A percentile compares a stretch with the other conserved stretches of the same genome.
These are phyloP conservation scores for Escallonia herrerae DNA, from an alignment of 129 eudicot species.

Conservation along the genomic window DNA sequence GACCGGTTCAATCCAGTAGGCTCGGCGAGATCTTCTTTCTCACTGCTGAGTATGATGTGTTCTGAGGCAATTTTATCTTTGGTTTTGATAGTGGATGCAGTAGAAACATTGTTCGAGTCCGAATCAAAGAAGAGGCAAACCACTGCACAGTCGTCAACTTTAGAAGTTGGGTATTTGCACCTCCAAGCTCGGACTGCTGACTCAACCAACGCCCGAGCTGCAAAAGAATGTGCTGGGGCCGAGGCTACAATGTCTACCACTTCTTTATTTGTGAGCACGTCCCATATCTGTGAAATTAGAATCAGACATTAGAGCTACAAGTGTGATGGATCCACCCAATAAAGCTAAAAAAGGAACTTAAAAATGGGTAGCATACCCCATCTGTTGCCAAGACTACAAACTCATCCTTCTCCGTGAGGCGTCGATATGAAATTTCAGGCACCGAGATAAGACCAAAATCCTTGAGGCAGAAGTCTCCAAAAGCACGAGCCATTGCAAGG, in stretches of 20 bases:
- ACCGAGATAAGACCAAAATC: slow-evolving; percentile 77
- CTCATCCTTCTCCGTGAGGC: slow-evolving; percentile 63
- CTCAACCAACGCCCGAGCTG: slow-evolving; percentile 69
- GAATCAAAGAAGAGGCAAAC: slow-evolving; percentile 75
- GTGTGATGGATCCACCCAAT: not conserved
- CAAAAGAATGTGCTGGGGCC: slow-evolving; percentile 40
- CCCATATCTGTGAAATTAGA: slow-evolving; percentile 54
- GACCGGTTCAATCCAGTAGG: slow-evolving; percentile 19
- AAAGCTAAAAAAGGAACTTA: not conserved
- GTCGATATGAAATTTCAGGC: slow-evolving; percentile 63
- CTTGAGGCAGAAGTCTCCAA: slow-evolving; percentile 89
- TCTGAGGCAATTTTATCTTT: slow-evolving; percentile 28
- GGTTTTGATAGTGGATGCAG: slow-evolving; percentile 25
- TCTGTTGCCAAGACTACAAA: slow-evolving; percentile 79
- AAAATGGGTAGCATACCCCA: slow-evolving; percentile 39
- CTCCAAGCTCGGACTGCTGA: slow-evolving; percentile 75
- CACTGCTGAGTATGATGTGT: not conserved
- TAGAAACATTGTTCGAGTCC: slow-evolving; percentile 8
- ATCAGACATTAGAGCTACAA: not conserved
- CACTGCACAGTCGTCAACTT: slow-evolving; percentile 87
- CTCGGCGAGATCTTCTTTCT: slow-evolving; percentile 8
- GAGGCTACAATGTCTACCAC: slow-evolving; percentile 62
- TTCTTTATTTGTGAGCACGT: slow-evolving; percentile 67
- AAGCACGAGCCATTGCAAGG: slow-evolving; percentile 96
- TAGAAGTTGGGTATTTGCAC: slow-evolving; percentile 70